These are phyloP conservation scores for Poa annua DNA, from an alignment of 176 grass and related monocot genomes.

Conservation along the genomic window DNA sequence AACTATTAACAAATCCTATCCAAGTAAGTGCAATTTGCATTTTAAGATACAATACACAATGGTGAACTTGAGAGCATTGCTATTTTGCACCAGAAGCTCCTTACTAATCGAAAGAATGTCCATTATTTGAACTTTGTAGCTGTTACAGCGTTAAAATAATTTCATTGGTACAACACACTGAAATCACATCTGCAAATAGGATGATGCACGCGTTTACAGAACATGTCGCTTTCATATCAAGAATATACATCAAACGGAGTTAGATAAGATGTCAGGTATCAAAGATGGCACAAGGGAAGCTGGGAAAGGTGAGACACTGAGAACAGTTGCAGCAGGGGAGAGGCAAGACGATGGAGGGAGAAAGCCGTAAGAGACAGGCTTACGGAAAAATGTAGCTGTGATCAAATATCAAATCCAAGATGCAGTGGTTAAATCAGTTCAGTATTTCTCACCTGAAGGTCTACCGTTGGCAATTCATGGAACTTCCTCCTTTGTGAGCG, in stretches of 20 bases:
- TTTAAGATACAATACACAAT: neutral
- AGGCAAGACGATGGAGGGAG: neutral
- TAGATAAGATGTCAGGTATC: neutral
- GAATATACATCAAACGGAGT: constrained; percentile 27
- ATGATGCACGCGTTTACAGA: constrained; percentile 3
- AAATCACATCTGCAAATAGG: constrained; percentile 27
- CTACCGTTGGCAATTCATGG: constrained; percentile 66
- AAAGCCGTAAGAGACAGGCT: neutral
- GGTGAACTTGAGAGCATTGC: constrained; percentile 35
- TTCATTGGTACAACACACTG: neutral
- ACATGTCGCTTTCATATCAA: constrained; percentile 26
- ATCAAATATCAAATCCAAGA: constrained; percentile 10
- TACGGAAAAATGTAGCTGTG: neutral
- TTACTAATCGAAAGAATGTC: neutral
- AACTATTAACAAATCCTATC: constrained; percentile 26
- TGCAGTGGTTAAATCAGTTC: neutral
- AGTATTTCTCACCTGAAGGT: constrained; percentile 58
- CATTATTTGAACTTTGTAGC: constrained; percentile 12
- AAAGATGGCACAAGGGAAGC: constrained; percentile 24
- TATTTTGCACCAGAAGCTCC: constrained; percentile 13
- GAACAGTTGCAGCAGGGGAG: constrained; percentile 9
- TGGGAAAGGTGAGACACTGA: constrained; percentile 6
- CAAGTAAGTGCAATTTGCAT: neutral
- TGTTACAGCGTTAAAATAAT: neutral
- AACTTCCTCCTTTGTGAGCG: constrained; percentile 85